Base-by-base conservation (phyloP, 805 yeast genomes). In the Suhomyces kilbournensis region DNA sequence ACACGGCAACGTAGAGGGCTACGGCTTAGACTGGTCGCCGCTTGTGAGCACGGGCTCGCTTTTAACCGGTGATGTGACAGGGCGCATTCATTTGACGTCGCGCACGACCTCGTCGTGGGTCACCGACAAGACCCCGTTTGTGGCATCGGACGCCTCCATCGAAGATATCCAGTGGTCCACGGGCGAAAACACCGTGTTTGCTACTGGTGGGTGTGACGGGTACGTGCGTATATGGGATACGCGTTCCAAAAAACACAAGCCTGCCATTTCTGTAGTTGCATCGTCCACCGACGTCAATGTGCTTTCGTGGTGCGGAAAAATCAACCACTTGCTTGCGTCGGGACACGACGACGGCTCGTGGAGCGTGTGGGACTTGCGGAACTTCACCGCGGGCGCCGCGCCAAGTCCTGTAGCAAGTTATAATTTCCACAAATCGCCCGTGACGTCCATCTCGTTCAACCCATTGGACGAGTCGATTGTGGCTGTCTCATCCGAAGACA, bases 111-210 rank as follows among this genome's bases (percentile, higher is more conserved):
- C 86, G 30, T 81, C 78, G 57, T 94, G 97, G 97, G 75, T 77
- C 45, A 91, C 98, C 2, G 97, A 93, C 61, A 83, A 84, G 62
- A 82, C 85, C 9, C 89, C 97, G 30, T 94, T 83, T 70, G 77
- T 74, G 53, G 85, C 86, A 56, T 78, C 81, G 22, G 80, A 84
- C 51, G 76, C 88, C 39, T 88, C 94, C n/a, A 86, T 94, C 53
- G 99, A 94, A 72, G 99, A 94, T 66, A 82, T 94, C 53, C 98
- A 94, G 71, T 94, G 98, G 97, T 89, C 97, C 10, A 87, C 86
- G 50, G 82, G 92, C 4, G 98, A 94, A 68, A 81, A 80, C 56
- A 90, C 97, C 0, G 99, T 94, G 28, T 94, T 94, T 67, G 96
- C 97, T n/a, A 83, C 96, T 20, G 93, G 88, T 44, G 97, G 97